Conservation (phyloP, 2,329 filamentous ascomycete genomes). For the Magnaporthiopsis incrustans region DNA sequence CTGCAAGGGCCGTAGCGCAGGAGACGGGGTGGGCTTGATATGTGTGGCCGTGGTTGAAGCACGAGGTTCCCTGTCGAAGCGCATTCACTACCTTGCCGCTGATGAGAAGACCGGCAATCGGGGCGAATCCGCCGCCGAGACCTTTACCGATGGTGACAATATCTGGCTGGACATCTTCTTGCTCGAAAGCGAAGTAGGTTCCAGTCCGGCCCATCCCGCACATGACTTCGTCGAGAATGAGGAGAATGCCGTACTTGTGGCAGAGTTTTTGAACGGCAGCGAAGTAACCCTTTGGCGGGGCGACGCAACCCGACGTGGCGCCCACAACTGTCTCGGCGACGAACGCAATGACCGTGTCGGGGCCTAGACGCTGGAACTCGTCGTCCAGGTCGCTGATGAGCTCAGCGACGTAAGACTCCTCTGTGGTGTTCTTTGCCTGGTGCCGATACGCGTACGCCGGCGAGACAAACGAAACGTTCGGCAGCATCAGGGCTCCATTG, state of each 20-base stretch:
- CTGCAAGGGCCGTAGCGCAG: slow-evolving; percentile 31
- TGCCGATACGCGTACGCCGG: slow-evolving; percentile 60
- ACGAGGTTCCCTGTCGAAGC: slow-evolving; percentile 31
- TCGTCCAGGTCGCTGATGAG: slow-evolving; percentile 58
- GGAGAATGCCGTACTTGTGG: slow-evolving; percentile 43
- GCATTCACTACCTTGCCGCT: slow-evolving; percentile 39
- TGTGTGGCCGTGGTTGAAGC: slow-evolving; percentile 53
- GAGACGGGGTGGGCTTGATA: slow-evolving; percentile 34
- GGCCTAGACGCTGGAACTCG: slow-evolving; percentile 56
- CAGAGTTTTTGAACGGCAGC: slow-evolving; percentile 45
- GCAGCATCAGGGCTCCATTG: slow-evolving; percentile 46
- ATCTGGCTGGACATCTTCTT: slow-evolving; percentile 50
- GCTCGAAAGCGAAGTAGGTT: slow-evolving; percentile 55
- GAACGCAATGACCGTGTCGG: slow-evolving; percentile 61
- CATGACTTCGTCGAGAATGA: slow-evolving; percentile 57
- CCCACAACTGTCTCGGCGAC: slow-evolving; percentile 68
- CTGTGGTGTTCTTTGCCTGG: slow-evolving; percentile 38
- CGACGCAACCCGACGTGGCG: slow-evolving; percentile 46
- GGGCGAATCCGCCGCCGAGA: slow-evolving; percentile 51
- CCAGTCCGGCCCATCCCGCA: slow-evolving; percentile 57
- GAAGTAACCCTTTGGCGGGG: slow-evolving; percentile 45
- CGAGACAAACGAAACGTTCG: slow-evolving; percentile 52
- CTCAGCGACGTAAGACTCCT: slow-evolving; percentile 49
- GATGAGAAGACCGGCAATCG: slow-evolving; percentile 52
- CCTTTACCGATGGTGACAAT: slow-evolving; percentile 58